These are phyloP conservation scores for Penicillium sp. DNA, from an alignment of 2,329 filamentous ascomycete species.

Conservation along the genomic window DNA sequence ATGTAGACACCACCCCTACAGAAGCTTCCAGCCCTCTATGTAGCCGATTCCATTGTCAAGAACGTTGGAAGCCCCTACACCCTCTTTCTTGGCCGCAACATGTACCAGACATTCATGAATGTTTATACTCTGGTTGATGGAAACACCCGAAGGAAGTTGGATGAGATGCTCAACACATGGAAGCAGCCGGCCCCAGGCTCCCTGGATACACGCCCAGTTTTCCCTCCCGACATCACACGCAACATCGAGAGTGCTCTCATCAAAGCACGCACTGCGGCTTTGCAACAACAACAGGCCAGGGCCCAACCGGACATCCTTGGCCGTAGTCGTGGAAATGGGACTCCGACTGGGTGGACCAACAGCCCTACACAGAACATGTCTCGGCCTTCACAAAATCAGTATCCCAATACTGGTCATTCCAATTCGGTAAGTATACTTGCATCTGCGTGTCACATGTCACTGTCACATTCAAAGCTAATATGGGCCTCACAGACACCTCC, in stretches of 20 bases:
- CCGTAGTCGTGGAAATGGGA: constrained; percentile 51
- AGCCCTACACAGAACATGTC: constrained; percentile 60
- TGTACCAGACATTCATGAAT: constrained; percentile 95
- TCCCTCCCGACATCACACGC: constrained; percentile 78
- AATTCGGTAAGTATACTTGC: constrained; percentile 15
- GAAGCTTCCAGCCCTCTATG: constrained; percentile 93
- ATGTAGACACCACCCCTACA: constrained; percentile 77
- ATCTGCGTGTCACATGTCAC: no score
- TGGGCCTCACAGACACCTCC: constrained; percentile 30
- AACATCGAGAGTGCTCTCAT: constrained; percentile 93
- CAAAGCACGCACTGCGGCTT: constrained; percentile 66
- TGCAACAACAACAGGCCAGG: constrained; percentile 50
- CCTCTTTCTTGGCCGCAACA: constrained; percentile 84
- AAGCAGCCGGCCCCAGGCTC: constrained; percentile 95
- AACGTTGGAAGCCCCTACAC: constrained; percentile 98
- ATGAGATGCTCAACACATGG: constrained; percentile 97
- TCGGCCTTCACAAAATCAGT: constrained; percentile 31
- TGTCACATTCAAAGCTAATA: constrained; percentile 8
- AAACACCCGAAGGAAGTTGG: constrained; percentile 81
- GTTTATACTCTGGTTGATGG: constrained; percentile 87
- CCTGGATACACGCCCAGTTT: constrained; percentile 87
- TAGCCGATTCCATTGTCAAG: constrained; percentile 97
- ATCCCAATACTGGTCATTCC: constrained; percentile 32
- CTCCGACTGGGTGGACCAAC: constrained; percentile 63
- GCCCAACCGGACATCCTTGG: constrained; percentile 56